These are phyloP conservation scores for Kewa caespitosa DNA, from an alignment of 179 eudicot genomes.

Conservation along the genomic window DNA sequence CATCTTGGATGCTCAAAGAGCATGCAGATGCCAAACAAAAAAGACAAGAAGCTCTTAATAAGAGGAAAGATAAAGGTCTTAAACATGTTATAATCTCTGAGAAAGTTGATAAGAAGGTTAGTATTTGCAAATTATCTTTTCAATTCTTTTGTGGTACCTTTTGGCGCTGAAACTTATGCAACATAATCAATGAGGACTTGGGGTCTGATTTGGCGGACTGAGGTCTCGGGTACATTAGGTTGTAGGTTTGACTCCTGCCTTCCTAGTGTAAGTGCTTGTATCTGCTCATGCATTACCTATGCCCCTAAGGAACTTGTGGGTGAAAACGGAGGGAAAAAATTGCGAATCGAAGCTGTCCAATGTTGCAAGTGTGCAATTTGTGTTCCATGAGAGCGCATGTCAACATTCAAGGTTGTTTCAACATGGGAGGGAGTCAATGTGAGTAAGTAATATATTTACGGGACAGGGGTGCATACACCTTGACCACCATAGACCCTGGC, in stretches of 20 bases:
- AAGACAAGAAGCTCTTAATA: slow-evolving; percentile 78
- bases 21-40: slow-evolving; percentile 70
- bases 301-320: no score
- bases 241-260: no score
- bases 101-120: slow-evolving; percentile 87
- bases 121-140: slow-evolving; percentile 14
- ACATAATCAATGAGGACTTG: not conserved
- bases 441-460: not conserved
- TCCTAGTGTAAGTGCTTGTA: no score
- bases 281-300: no score
- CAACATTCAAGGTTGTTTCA: no score
- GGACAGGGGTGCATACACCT: no score
- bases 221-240: no score
- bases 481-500: no score
- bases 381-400: no score
- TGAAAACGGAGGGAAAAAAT: no score
- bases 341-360: no score
- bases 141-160: slow-evolving; percentile 3
- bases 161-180: not conserved
- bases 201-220: not conserved
- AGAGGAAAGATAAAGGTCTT: slow-evolving; percentile 80
- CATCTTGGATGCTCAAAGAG: slow-evolving; percentile 80
- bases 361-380: no score
- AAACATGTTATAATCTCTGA: slow-evolving; percentile 84
- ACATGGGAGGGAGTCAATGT: not conserved